A percentile compares a stretch with the other conserved stretches of the same genome.
phyloP scores from a whole-genome alignment of 2,329 filamentous ascomycete species.

The Alternaria angustiovoidea region DNA sequence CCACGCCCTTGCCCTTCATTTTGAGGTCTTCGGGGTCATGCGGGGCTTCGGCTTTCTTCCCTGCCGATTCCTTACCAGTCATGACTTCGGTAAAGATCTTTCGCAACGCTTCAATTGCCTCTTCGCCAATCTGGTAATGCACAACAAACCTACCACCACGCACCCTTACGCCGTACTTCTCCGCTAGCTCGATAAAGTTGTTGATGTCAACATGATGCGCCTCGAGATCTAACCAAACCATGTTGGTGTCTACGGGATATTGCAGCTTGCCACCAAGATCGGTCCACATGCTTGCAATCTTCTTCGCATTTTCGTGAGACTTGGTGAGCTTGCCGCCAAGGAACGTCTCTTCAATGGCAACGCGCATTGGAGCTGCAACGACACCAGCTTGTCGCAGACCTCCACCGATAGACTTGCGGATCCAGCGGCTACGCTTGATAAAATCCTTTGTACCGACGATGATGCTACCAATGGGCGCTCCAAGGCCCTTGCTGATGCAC shows the following conservation, averaged over 20 bases:
- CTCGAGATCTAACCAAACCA: constrained; percentile 83
- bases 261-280: constrained; percentile 72
- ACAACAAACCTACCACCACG: constrained; percentile 69
- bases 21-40: constrained; percentile 38
- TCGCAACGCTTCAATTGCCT: constrained; percentile 61
- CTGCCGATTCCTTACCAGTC: constrained; percentile 27
- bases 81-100: constrained; percentile 37
- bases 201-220: constrained; percentile 63
- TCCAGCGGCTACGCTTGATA: constrained; percentile 74
- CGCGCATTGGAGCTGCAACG: constrained; percentile 75
- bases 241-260: constrained; percentile 84
- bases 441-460: constrained; percentile 67
- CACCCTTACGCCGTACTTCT: constrained; percentile 66
- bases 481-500: constrained; percentile 84
- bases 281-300: constrained; percentile 72
- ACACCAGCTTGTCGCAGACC: constrained; percentile 80
- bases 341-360: constrained; percentile 83
- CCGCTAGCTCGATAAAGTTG: constrained; percentile 63
- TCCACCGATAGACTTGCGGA: constrained; percentile 82
- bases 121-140: constrained; percentile 76
- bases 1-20: constrained; percentile 41
- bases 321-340: constrained; percentile 68
- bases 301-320: constrained; percentile 69
- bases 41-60: constrained; percentile 31
- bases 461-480: constrained; percentile 81